Percentiles rank a stretch among this genome's conserved stretches.
Conservation (phyloP, 1,284 basidiomycete species). For the Chondrostereum purpureum region DNA sequence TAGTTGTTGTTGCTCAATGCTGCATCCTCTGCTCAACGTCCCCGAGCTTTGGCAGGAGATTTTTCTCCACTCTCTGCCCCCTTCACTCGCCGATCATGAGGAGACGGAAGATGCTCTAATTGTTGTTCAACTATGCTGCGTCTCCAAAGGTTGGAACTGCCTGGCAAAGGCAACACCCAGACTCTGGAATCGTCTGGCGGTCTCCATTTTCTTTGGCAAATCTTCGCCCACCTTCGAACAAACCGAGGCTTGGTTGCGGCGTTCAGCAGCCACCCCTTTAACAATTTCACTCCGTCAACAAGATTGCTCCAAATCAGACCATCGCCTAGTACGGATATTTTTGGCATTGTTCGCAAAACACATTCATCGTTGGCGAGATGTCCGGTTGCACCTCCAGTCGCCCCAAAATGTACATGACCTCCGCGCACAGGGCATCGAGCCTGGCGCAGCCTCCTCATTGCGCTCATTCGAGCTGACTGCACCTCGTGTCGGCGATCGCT, state of each 20-base stretch:
- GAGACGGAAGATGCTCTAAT: background rate
- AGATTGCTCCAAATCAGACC: conserved; percentile 26
- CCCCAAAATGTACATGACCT: background rate
- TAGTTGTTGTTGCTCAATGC: too few relatives aligned
- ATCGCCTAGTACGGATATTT: conserved; percentile 50
- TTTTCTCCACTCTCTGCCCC: conserved; percentile 22
- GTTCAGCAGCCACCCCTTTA: conserved; percentile 24
- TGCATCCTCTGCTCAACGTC: background rate
- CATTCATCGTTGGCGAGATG: conserved; percentile 35
- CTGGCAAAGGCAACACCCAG: conserved; percentile 22
- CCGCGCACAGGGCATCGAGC: background rate
- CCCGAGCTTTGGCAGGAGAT: conserved; percentile 18
- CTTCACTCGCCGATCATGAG: background rate
- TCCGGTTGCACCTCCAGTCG: conserved; percentile 21
- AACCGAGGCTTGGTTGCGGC: conserved; percentile 22
- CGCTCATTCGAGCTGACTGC: background rate
- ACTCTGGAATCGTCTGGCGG: conserved; percentile 25
- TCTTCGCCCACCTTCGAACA: conserved; percentile 21
- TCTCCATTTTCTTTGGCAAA: conserved; percentile 23
- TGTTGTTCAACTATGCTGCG: conserved; percentile 24
- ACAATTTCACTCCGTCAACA: conserved; percentile 24
- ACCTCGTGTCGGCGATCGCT: background rate
- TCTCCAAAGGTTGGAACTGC: conserved; percentile 24
- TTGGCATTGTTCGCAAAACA: conserved; percentile 50
- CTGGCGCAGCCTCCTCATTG: background rate